Conservation (phyloP, 2,329 filamentous ascomycete genomes). For the Cercospora nicotianae region DNA sequence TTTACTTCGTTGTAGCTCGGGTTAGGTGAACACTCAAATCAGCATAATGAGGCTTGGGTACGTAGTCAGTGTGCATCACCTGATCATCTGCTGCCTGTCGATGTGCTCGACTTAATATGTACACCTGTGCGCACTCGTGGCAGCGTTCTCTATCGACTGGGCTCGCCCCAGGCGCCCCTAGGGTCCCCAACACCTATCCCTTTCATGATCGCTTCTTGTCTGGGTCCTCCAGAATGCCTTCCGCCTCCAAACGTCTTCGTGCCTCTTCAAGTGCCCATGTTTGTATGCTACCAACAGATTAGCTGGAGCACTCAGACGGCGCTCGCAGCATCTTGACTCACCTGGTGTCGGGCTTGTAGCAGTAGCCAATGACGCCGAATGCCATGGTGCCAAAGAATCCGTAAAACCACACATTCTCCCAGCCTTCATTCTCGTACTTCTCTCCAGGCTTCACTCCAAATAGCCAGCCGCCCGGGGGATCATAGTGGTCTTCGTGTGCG, state of each 20-base stretch:
- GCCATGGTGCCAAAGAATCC: constrained; percentile 79
- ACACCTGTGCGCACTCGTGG: constrained; percentile 12
- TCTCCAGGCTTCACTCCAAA: constrained; percentile 92
- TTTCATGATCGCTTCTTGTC: constrained; percentile 38
- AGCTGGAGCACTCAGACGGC: constrained; percentile 10
- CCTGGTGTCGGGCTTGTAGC: constrained; percentile 98
- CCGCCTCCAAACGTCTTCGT: constrained; percentile 87
- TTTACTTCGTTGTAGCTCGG: not conserved
- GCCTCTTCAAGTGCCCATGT: constrained; percentile 99
- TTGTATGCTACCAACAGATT: constrained; percentile 72
- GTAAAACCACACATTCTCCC: constrained; percentile 84
- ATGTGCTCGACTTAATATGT: constrained; percentile 20
- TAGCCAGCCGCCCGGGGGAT: constrained; percentile 87
- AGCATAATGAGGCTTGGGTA: not conserved
- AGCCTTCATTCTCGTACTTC: constrained; percentile 94
- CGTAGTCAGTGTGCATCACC: not conserved
- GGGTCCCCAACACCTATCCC: not conserved
- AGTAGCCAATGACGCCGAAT: constrained; percentile 75
- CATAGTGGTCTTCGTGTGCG: constrained; percentile 78
- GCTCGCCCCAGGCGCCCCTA: not conserved
- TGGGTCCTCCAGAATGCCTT: constrained; percentile 88
- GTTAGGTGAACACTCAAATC: not conserved
- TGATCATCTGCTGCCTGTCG: constrained; percentile 20
- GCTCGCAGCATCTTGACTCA: constrained; percentile 52
- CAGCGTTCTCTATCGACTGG: not conserved